phyloP scores from a whole-genome alignment of 2,329 filamentous ascomycete genomes.

The Pseudopyrenochaeta lycopersici region DNA sequence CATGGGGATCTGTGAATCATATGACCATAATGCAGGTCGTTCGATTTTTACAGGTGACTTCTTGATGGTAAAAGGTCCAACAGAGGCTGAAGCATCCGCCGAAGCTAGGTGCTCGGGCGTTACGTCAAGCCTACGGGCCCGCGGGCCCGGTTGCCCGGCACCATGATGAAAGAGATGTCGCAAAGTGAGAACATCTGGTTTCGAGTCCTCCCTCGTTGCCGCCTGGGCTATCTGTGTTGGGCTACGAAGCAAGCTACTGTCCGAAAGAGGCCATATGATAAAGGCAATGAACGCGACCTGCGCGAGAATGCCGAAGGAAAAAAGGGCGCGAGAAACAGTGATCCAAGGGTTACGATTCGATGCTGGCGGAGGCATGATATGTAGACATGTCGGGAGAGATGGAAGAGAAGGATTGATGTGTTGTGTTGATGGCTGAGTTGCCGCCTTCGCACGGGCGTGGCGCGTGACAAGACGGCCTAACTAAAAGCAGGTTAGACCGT shows the following conservation, averaged over 20 bases:
- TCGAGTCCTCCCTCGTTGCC: conserved; percentile 1
- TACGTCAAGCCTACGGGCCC: conserved; percentile 45
- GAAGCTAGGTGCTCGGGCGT: conserved; percentile 30
- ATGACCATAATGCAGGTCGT: conserved; percentile 26
- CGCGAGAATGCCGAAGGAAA: conserved; percentile 26
- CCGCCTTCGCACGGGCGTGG: conserved; percentile 25
- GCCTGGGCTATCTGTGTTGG: conserved; percentile 15
- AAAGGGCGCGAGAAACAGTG: conserved; percentile 18
- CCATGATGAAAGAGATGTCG: conserved; percentile 47
- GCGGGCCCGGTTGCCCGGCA: conserved; percentile 42
- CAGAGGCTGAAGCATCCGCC: conserved; percentile 29
- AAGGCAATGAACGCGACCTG: conserved; percentile 29
- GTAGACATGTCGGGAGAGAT: conserved; percentile 22
- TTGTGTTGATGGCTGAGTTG: conserved; percentile 26
- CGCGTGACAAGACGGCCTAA: conserved; percentile 15
- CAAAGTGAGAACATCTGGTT: conserved; percentile 29
- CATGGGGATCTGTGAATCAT: conserved; percentile 35
- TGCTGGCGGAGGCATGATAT: conserved; percentile 28
- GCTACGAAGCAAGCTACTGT: conserved; percentile 8
- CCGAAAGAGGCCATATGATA: conserved; percentile 22
- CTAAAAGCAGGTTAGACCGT: not conserved
- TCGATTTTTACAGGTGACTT: conserved; percentile 41
- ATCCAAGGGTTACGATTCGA: conserved; percentile 20
- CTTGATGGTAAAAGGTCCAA: conserved; percentile 43
- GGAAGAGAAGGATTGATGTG: conserved; percentile 12